Evolutionary conservation across 2,329 filamentous ascomycete species (phyloP).

Genomic region (Neonectria coccinea): DNA sequence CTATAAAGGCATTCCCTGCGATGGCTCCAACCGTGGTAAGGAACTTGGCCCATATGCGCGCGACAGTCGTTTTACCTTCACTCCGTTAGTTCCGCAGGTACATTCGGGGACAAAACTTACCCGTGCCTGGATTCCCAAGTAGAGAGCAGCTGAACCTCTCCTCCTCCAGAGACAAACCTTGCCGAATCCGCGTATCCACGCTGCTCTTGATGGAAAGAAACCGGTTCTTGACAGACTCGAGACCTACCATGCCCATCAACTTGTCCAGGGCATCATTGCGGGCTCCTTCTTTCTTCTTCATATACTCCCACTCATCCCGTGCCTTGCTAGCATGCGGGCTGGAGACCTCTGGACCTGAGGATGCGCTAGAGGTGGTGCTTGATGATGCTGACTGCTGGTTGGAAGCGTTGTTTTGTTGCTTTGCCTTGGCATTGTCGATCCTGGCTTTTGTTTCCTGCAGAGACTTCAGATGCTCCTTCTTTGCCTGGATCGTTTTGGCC

Average conservation of each 20-base stretch:
- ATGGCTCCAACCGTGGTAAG: constrained; percentile 72
- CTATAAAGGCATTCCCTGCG: constrained; percentile 69
- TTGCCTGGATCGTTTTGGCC: constrained; percentile 57
- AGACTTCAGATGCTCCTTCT: constrained; percentile 58
- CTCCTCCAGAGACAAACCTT: constrained; percentile 63
- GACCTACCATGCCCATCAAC: constrained; percentile 77
- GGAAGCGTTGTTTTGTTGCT: constrained; percentile 3
- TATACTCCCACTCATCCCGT: constrained; percentile 68
- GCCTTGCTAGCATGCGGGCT: constrained; percentile 45
- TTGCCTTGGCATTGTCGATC: constrained; percentile 28
- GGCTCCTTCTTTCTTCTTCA: constrained; percentile 66
- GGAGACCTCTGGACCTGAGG: background rate
- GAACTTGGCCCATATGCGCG: constrained; percentile 75
- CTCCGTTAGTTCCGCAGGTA: constrained; percentile 15
- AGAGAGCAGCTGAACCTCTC: constrained; percentile 73
- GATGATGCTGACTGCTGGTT: background rate
- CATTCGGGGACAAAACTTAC: constrained; percentile 52
- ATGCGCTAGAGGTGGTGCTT: background rate
- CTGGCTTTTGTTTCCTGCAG: constrained; percentile 50
- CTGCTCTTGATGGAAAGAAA: constrained; percentile 73
- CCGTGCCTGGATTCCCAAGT: constrained; percentile 81
- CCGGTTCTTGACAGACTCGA: constrained; percentile 75
- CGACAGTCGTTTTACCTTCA: constrained; percentile 77
- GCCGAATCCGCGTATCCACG: constrained; percentile 70
- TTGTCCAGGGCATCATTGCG: constrained; percentile 67